Base-by-base conservation (phyloP, 2,329 filamentous ascomycete species). In the Parasarocladium wereldwijsianum region DNA sequence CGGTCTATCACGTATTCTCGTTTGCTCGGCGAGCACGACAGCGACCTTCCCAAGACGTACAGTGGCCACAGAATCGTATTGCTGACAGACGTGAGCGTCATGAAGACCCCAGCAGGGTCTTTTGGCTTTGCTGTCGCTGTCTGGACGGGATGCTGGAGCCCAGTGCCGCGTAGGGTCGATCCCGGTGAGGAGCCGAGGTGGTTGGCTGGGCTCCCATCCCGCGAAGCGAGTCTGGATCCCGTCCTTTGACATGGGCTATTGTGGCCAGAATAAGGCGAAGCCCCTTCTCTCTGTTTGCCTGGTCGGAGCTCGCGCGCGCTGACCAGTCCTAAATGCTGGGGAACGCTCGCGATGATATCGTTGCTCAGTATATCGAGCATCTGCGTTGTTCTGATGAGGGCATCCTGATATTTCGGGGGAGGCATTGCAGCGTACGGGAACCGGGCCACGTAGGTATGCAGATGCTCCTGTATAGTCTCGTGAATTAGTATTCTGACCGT, bases 61-160 rank as follows among this genome's bases (percentile, higher is more conserved):
- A 66, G 48, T 4, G 62, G 62, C 61, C 60, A 65, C 22, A 66
- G 54, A 7, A 64, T 52, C 11, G 58, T 57, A 36, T 62, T 60
- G 15, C 60, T 60, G 1, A 59, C 54, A 7, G 60, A 61, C 1
- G 57, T 59, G 6, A 66, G 46, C 4, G 60, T 56, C 55, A 66
- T 57, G 41, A 63, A 62, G 15, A 60, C 50, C 34, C 55, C 54
- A 1, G 57, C 55, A 24, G 55, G 52, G 25, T 53, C 40, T 13
- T 51, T 49, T 10, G 43, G 39, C 20, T 43, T 43, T 11, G 39
- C 28, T 21, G 10, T 30, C 28, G 28, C 44, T 2, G 50, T 50
- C 18, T 53, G 48, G 6, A 52, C 54, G 3, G 57, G 51, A 26
- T 62, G 54, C 17, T 58, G 45, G 8, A 63, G 40, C 6, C 54